phyloP scores from a whole-genome alignment of 306 rosid species.

The Quercus dentata region DNA sequence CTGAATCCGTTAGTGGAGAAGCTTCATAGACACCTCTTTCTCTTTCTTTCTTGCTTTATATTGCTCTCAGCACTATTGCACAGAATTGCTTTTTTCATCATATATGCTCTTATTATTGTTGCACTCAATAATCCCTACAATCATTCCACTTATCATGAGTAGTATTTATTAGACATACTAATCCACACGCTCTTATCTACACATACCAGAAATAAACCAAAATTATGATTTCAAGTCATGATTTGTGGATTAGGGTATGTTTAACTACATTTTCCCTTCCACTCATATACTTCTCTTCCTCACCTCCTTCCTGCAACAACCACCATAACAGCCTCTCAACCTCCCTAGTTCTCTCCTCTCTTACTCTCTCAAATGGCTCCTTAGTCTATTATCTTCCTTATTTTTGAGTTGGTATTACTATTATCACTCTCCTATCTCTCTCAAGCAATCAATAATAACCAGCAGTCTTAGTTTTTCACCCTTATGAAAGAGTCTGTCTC shows the following conservation, averaged over 20 bases:
- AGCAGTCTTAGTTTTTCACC: conserved; percentile 47
- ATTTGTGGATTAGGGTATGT: too few relatives aligned
- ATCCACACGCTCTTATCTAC: too few relatives aligned
- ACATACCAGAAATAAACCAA: too few relatives aligned
- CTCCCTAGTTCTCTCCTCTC: not conserved
- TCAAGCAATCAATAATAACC: conserved; percentile 8
- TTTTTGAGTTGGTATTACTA: conserved; percentile 11
- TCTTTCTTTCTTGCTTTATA: not conserved
- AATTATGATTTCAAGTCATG: too few relatives aligned
- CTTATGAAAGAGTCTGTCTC: conserved; percentile 47
- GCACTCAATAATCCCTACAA: conserved; percentile 39
- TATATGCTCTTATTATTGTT: conserved; percentile 31
- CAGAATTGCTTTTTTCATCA: conserved; percentile 47
- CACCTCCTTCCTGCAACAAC: conserved; percentile 33
- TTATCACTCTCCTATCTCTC: conserved; percentile 19
- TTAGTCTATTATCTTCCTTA: conserved; percentile 30
- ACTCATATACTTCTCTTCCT: conserved; percentile 53
- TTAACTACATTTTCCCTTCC: too few relatives aligned
- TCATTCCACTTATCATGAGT: conserved; percentile 15
- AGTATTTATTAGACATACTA: too few relatives aligned
- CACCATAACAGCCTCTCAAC: conserved; percentile 15
- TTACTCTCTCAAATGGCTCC: conserved; percentile 31
- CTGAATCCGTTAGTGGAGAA: conserved; percentile 44
- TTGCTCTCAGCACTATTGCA: conserved; percentile 19
- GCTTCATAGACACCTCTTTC: conserved; percentile 43